Conservation (phyloP, 164 flowering plant genomes). For the Tetrastigma voinierianum region DNA sequence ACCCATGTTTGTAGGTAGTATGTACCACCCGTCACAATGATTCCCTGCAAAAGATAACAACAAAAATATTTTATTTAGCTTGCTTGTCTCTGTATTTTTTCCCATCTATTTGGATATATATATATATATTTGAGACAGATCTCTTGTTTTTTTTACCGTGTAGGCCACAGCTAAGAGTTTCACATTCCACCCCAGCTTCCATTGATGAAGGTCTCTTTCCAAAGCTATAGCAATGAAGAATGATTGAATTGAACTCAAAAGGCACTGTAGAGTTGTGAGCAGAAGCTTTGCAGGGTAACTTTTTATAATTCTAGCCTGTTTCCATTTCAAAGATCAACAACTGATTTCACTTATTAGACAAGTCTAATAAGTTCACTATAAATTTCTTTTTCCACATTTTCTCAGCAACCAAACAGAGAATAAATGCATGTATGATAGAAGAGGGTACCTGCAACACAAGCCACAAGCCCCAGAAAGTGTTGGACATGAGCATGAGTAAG, state of each 20-base stretch:
- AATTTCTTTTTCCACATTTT: background rate
- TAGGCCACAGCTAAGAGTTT: constrained; percentile 17
- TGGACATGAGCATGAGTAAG: constrained; percentile 11
- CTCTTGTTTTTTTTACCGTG: constrained; percentile 20
- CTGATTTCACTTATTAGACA: background rate
- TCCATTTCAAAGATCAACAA: background rate
- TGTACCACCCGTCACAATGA: constrained; percentile 26
- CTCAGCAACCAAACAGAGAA: background rate
- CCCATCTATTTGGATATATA: too few species aligned
- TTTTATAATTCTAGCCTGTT: constrained; percentile 25
- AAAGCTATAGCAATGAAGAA: constrained; percentile 21
- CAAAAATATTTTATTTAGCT: too few species aligned
- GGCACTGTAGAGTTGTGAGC: constrained; percentile 25
- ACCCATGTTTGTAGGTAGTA: constrained; percentile 35
- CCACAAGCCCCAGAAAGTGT: constrained; percentile 17
- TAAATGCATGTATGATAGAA: background rate
- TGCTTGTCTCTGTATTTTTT: background rate
- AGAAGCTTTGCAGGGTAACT: constrained; percentile 25
- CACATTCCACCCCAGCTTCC: constrained; percentile 36
- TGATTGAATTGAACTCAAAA: constrained; percentile 24
- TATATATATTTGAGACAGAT: too few species aligned
- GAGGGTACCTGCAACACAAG: constrained; percentile 5
- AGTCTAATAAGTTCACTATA: too few species aligned
- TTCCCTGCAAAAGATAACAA: constrained; percentile 23
- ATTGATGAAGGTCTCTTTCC: constrained; percentile 23